phyloP scores from a whole-genome alignment of 2,329 filamentous ascomycete genomes.

The Elsinoe ampelina region DNA sequence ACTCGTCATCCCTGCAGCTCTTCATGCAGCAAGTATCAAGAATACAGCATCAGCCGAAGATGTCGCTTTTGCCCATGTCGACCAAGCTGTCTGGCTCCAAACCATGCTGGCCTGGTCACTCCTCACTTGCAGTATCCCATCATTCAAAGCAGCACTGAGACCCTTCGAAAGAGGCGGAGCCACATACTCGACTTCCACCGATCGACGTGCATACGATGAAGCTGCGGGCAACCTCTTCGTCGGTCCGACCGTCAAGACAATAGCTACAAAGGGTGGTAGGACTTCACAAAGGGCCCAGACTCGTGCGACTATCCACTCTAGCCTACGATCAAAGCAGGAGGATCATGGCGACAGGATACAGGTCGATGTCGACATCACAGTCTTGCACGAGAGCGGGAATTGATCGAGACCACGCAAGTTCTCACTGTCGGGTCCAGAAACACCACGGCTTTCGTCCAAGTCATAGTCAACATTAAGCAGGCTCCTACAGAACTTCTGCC shows the following conservation, averaged over 20 bases:
- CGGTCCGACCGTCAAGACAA: not conserved
- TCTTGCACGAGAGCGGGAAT: not conserved
- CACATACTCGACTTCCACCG: not conserved
- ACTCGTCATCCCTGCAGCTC: not conserved
- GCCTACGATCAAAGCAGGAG: not conserved
- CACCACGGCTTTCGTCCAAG: not conserved
- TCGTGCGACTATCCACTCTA: not conserved
- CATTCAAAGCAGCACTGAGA: constrained; percentile 13
- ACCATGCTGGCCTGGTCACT: constrained; percentile 14
- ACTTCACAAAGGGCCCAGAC: not conserved
- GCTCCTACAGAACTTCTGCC: not conserved
- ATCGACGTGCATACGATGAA: not conserved
- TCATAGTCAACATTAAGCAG: not conserved
- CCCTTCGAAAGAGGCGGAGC: constrained; percentile 9
- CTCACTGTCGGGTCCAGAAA: not conserved
- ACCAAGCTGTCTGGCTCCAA: constrained; percentile 12
- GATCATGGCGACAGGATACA: not conserved
- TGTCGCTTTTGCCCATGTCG: not conserved
- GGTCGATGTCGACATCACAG: not conserved
- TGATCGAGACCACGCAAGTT: not conserved
- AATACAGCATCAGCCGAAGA: not conserved
- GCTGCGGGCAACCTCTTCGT: not conserved
- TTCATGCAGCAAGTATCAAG: not conserved
- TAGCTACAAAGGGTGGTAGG: not conserved
- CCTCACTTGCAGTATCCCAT: constrained; percentile 12